Conservation (phyloP, 1,139 yeast species). For the Candida buenavistaensis region DNA sequence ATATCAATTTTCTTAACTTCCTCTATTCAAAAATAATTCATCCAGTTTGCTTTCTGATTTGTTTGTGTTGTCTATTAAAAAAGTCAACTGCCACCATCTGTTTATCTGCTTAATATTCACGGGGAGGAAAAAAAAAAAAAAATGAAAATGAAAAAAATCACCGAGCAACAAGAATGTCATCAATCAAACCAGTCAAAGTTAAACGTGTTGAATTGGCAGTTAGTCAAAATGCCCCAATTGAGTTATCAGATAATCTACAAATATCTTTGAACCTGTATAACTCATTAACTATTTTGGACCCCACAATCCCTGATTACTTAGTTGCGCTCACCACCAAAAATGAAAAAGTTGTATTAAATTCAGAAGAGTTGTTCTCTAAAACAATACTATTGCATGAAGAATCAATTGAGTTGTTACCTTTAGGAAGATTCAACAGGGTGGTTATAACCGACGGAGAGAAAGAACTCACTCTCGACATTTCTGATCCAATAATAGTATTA, state of each 20-base stretch:
- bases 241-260: slow-evolving; percentile 40
- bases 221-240: slow-evolving; percentile 30
- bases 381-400: slow-evolving; percentile 31
- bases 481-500: slow-evolving; percentile 34
- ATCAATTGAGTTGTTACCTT: slow-evolving; percentile 26
- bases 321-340: slow-evolving; percentile 22
- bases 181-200: slow-evolving; percentile 22
- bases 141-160: too few species aligned
- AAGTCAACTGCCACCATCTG: too few species aligned
- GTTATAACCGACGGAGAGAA: slow-evolving; percentile 30
- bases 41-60: too few species aligned
- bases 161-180: too few species aligned
- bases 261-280: slow-evolving; percentile 38
- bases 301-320: slow-evolving; percentile 39
- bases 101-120: too few species aligned
- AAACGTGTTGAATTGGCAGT: slow-evolving; percentile 24
- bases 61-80: too few species aligned
- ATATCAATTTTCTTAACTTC: too few species aligned
- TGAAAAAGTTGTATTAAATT: slow-evolving; percentile 22
- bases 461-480: slow-evolving; percentile 29
- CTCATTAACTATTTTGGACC: slow-evolving; percentile 38
- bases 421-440: slow-evolving; percentile 29
- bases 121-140: too few species aligned
- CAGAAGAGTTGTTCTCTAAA: slow-evolving; percentile 30
- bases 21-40: too few species aligned